Evolutionary conservation across 495 filamentous ascomycete genomes (phyloP).

Genomic region (Annulohypoxylon stygium): DNA sequence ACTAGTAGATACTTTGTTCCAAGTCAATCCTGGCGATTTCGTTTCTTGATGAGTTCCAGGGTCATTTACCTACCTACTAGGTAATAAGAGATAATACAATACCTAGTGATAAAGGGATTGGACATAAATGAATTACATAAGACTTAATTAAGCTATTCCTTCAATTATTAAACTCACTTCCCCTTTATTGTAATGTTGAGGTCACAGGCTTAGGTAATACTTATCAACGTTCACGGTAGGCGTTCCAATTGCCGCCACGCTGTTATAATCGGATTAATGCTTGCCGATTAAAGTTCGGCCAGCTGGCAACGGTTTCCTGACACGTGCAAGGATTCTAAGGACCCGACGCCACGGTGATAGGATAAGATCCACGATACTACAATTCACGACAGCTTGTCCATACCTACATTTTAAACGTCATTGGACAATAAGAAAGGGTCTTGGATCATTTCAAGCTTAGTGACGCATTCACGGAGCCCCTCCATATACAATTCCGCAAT

Average conservation of each 20-base stretch:
- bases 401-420: conserved; percentile 21
- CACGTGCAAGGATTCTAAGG: conserved; percentile 37
- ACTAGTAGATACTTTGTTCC: conserved; percentile 35
- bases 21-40: conserved; percentile 5
- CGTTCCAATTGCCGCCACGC: conserved; percentile 46
- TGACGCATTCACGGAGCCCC: conserved; percentile 18
- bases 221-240: not conserved
- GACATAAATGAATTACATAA: not conserved
- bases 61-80: not conserved
- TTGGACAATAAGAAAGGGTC: conserved; percentile 32
- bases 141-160: not conserved
- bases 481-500: conserved; percentile 14
- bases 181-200: conserved; percentile 7
- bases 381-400: conserved; percentile 31
- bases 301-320: conserved; percentile 38
- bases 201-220: not conserved
- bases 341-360: conserved; percentile 16
- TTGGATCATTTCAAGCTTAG: conserved; percentile 20
- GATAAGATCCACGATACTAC: conserved; percentile 11
- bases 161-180: not conserved
- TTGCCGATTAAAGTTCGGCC: conserved; percentile 21
- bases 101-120: not conserved
- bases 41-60: not conserved
- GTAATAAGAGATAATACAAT: not conserved
- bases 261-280: conserved; percentile 47